phyloP scores from a whole-genome alignment of 768 basidiomycete genomes.

The Russula sp. region DNA sequence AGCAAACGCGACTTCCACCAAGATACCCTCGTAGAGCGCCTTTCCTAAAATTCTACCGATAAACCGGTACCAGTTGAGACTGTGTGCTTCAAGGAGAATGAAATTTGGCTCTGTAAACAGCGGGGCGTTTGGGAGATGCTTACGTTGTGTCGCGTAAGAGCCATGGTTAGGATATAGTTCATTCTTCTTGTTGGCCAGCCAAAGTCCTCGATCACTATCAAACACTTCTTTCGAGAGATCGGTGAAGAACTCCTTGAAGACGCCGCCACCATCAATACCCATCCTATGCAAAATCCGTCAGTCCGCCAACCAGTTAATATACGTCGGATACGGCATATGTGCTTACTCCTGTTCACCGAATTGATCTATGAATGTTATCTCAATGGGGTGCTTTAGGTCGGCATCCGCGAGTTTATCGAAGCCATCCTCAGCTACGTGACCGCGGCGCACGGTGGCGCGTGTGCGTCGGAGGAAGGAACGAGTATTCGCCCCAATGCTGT shows the following conservation, averaged over 20 bases:
- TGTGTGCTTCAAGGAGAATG: conserved; percentile 54
- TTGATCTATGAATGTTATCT: conserved; percentile 91
- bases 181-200: conserved; percentile 87
- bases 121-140: conserved; percentile 32
- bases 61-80: conserved; percentile 88
- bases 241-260: conserved; percentile 98
- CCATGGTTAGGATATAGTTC: conserved; percentile 96
- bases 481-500: conserved; percentile 27
- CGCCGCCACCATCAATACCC: conserved; percentile 94
- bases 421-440: conserved; percentile 82
- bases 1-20: conserved; percentile 93
- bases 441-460: conserved; percentile 62
- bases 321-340: not conserved
- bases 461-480: conserved; percentile 25
- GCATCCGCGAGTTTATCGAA: conserved; percentile 78
- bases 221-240: conserved; percentile 92
- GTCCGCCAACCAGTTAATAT: not conserved
- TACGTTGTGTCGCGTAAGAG: conserved; percentile 83
- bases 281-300: conserved; percentile 46
- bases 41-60: conserved; percentile 94
- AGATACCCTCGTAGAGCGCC: conserved; percentile 93
- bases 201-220: conserved; percentile 89
- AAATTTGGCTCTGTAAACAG: conserved; percentile 8
- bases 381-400: conserved; percentile 76
- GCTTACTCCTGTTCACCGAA: conserved; percentile 82